Percentiles rank a stretch among this genome's conserved stretches.
These are phyloP conservation scores for Taiozyma sp. DNA, from an alignment of 1,139 yeast genomes.

Conservation along the genomic window DNA sequence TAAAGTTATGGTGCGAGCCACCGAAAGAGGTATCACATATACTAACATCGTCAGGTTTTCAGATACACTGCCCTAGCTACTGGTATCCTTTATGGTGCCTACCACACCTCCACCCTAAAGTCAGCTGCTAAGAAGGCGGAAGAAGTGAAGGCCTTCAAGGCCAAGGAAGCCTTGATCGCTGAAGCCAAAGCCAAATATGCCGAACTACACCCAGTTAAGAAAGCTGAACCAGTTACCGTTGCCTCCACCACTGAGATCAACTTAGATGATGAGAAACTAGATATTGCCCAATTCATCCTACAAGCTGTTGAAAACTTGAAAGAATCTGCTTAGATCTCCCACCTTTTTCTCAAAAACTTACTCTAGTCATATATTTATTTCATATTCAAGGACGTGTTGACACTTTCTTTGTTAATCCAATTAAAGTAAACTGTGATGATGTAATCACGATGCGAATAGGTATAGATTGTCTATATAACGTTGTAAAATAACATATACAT, in stretches of 20 bases:
- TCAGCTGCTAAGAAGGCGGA: slow-evolving; percentile 53
- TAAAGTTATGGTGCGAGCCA: not conserved
- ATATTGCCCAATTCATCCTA: slow-evolving; percentile 54
- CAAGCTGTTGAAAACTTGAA: slow-evolving; percentile 37
- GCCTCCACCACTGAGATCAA: slow-evolving; percentile 44
- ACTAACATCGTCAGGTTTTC: slow-evolving; percentile 50
- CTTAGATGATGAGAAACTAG: slow-evolving; percentile 89
- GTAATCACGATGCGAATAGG: not conserved
- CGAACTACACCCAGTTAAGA: slow-evolving; percentile 36
- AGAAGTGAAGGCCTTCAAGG: slow-evolving; percentile 55
- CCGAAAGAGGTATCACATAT: not conserved
- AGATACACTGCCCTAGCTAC: slow-evolving; percentile 92
- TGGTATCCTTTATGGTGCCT: slow-evolving; percentile 87
- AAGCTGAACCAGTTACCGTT: slow-evolving; percentile 18
- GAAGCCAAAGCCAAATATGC: slow-evolving; percentile 90
- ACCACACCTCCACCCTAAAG: slow-evolving; percentile 72
- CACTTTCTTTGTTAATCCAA: not conserved
- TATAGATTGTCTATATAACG: not conserved
- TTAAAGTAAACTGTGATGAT: not conserved
- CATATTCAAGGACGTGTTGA: not conserved
- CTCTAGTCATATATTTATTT: not conserved
- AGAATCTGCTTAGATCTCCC: slow-evolving; percentile 4
- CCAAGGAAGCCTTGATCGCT: slow-evolving; percentile 71
- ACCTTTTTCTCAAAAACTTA: not conserved
- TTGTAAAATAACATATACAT: not conserved